Evolutionary conservation across 371 early-diverging fungal genomes (phyloP), one percentile per base, ranked within the genome.

Genomic region (Aphelidium insulamus): DNA sequence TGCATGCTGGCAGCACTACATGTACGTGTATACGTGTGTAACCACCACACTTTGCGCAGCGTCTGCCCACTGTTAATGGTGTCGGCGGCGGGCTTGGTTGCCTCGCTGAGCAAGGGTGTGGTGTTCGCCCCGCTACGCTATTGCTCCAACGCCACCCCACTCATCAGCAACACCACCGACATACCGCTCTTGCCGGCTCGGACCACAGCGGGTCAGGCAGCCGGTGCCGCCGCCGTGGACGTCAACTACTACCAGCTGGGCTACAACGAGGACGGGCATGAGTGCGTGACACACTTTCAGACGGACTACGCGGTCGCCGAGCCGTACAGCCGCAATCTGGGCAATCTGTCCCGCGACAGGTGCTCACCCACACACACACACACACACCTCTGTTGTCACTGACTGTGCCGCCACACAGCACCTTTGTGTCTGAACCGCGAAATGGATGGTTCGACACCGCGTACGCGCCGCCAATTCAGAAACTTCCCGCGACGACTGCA

Each of bases 51-150:
- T n/a, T n/a, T n/a, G n/a, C n/a, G n/a, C n/a, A n/a, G n/a, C n/a
- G 33, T 53, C 22, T 67, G 68, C 35, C 67, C 68, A 0, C 45
- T 67, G 17, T 32, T 67, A 15, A 66, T 67, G 67, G 62, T 67
- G 17, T 49, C 56, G 2, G 52, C 66, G 27, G 45, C 54, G 10
- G 57, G 53, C 12, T 41, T 59, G 10, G 30, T 64, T 32, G 56
- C 50, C 41, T 45, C 55, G 44, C 39, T 48, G 18, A 39, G 63
- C 21, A 45, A 48, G 9, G 15, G 28, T 16, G 28, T 60, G 20
- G 43, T 62, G 29, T 33, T 39, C 29, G n/a, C n/a, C n/a, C 11
- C 36, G 38, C 33, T 34, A 36, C 10, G 40, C 43, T 24, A 36
- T 40, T 34, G 46, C 42, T 51, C 47, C 23, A 23, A 41, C 30